phyloP scores from a whole-genome alignment of 2,329 filamentous ascomycete genomes.

The Ustulina deusta region DNA sequence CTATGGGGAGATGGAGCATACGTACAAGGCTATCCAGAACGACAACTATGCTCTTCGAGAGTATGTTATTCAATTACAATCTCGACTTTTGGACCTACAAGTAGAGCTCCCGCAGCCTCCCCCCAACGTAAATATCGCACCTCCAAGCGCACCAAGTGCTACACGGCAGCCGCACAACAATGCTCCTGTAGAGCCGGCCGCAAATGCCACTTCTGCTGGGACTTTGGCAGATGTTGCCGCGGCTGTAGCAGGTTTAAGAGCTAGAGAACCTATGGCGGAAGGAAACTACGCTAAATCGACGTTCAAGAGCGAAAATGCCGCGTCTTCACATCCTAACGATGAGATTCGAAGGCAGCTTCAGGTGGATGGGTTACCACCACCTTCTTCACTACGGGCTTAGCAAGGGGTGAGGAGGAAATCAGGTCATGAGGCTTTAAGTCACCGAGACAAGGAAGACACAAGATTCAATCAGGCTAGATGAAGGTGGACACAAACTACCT shows the following conservation, averaged over 20 bases:
- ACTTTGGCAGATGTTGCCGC: conserved; percentile 53
- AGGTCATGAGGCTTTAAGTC: not conserved
- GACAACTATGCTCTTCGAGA: conserved; percentile 93
- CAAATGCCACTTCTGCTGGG: conserved; percentile 47
- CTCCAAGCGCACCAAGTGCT: conserved; percentile 49
- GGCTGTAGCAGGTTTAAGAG: conserved; percentile 50
- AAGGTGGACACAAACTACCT: not conserved
- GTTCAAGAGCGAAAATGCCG: conserved; percentile 55
- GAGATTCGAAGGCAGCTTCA: conserved; percentile 68
- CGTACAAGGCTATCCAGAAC: conserved; percentile 81
- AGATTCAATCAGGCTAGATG: not conserved
- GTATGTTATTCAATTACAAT: conserved; percentile 92
- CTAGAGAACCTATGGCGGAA: conserved; percentile 47
- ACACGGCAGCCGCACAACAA: conserved; percentile 44
- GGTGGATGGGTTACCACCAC: conserved; percentile 53
- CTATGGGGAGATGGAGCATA: conserved; percentile 78
- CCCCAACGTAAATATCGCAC: conserved; percentile 77
- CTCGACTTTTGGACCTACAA: conserved; percentile 83
- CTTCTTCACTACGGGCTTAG: conserved; percentile 49
- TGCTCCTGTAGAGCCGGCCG: conserved; percentile 38
- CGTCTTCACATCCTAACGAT: conserved; percentile 62
- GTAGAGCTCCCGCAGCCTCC: conserved; percentile 88
- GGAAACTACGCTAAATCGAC: conserved; percentile 45
- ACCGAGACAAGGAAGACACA: not conserved
- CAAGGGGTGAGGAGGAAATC: not conserved